Evolutionary conservation across 169 alveolate genomes (phyloP).

Genomic region (Plasmodium sp.): DNA sequence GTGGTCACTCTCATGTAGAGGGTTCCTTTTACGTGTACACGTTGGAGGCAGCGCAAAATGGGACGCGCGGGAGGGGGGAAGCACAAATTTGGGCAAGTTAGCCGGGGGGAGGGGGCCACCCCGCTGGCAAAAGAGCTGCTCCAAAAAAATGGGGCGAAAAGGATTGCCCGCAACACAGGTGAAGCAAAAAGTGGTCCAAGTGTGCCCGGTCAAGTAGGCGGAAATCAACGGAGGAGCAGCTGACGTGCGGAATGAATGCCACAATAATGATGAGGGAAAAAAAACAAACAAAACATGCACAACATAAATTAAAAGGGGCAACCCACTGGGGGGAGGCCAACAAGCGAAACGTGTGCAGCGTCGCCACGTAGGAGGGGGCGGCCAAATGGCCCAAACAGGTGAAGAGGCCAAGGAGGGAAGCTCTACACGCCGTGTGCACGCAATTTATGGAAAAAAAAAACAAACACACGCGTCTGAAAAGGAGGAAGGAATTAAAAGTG

Average conservation of each 20-base stretch:
- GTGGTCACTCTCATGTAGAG: not conserved
- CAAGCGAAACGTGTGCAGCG: not conserved
- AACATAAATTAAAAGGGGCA: not conserved
- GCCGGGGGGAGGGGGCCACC: not conserved
- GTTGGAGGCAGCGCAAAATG: too few species aligned
- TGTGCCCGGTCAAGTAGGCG: not conserved
- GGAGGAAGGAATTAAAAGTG: slow-evolving; percentile 6
- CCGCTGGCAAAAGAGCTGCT: too few species aligned
- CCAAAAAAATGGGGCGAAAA: slow-evolving; percentile 4
- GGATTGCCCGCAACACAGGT: not conserved
- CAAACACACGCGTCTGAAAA: slow-evolving; percentile 7
- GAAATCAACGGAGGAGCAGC: not conserved
- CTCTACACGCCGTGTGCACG: slow-evolving; percentile 9
- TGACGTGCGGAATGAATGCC: slow-evolving; percentile 20
- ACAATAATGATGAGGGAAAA: slow-evolving; percentile 9
- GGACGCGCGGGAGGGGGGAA: too few species aligned
- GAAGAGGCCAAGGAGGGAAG: slow-evolving; percentile 12
- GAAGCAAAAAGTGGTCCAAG: slow-evolving; percentile 6
- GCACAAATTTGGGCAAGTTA: too few species aligned
- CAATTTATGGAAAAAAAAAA: slow-evolving; percentile 13
- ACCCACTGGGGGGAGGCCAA: not conserved
- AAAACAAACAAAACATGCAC: slow-evolving; percentile 33
- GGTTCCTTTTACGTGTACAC: not conserved
- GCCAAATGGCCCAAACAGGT: slow-evolving; percentile 14
- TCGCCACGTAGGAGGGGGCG: not conserved